These are phyloP conservation scores for Naganishia sp. DNA, from an alignment of 1,284 basidiomycete species.

Conservation along the genomic window DNA sequence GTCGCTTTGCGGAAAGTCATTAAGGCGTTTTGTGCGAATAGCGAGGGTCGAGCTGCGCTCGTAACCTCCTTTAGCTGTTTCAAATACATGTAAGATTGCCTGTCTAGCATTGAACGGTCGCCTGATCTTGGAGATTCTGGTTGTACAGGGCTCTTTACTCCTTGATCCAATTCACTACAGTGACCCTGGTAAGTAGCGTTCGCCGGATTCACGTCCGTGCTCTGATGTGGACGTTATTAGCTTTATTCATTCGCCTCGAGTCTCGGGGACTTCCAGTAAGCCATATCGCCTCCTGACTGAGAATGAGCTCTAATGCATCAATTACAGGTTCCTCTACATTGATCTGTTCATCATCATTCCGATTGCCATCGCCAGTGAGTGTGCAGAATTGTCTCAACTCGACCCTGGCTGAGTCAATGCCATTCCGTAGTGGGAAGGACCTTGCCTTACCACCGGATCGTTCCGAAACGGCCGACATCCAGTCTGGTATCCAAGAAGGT, in stretches of 20 bases:
- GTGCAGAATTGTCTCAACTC: not conserved
- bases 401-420: not conserved
- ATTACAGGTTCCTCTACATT: slow-evolving; percentile 74
- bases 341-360: slow-evolving; percentile 98
- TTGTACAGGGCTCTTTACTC: slow-evolving; percentile 53
- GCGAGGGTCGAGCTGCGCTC: slow-evolving; percentile 87
- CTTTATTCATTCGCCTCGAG: slow-evolving; percentile 96
- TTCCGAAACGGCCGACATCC: slow-evolving; percentile 90
- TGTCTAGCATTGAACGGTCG: slow-evolving; percentile 3
- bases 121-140: slow-evolving; percentile 7
- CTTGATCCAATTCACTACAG: slow-evolving; percentile 62
- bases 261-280: slow-evolving; percentile 88
- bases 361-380: slow-evolving; percentile 87
- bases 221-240: slow-evolving; percentile 23
- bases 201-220: not conserved
- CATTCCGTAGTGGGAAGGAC: slow-evolving; percentile 80
- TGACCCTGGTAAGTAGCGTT: slow-evolving; percentile 63
- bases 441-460: slow-evolving; percentile 79
- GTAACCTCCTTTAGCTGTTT: slow-evolving; percentile 99
- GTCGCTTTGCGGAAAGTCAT: too few species aligned
- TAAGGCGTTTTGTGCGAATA: slow-evolving; percentile 27
- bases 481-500: slow-evolving; percentile 97
- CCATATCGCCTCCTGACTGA: slow-evolving; percentile 14
- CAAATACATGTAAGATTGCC: slow-evolving; percentile 84
- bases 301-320: not conserved